Conservation (phyloP, 306 rosid species). For the Gynostemma pentaphyllum region DNA sequence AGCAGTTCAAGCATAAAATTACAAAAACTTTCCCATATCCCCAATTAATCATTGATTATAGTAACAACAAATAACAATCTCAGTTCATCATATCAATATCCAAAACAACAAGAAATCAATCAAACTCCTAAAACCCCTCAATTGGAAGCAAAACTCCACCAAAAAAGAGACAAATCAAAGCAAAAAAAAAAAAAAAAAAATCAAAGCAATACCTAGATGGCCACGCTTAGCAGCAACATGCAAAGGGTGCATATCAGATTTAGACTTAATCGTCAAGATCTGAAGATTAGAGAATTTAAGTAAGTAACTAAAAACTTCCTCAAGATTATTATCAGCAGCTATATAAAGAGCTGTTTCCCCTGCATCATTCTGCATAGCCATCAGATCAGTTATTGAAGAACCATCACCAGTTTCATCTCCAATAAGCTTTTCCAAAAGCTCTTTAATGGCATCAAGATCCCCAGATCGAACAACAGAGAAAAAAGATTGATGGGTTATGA, state of each 20-base stretch:
- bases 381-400: slow-evolving; percentile 40
- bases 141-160: neutral
- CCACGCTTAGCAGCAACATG: slow-evolving; percentile 86
- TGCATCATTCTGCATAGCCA: slow-evolving; percentile 71
- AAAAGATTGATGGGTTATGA: slow-evolving; percentile 57
- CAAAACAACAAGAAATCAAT: neutral
- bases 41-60: neutral
- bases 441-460: slow-evolving; percentile 42
- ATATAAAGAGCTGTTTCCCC: slow-evolving; percentile 68
- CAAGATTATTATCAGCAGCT: slow-evolving; percentile 54
- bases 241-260: slow-evolving; percentile 71
- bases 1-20: neutral
- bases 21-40: neutral
- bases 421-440: slow-evolving; percentile 32
- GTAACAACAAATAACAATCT: neutral
- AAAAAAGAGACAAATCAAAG: neutral
- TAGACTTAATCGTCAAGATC: slow-evolving; percentile 64
- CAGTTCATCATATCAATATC: neutral
- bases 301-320: slow-evolving; percentile 51
- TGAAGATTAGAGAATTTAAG: slow-evolving; percentile 35
- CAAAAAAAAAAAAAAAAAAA: neutral
- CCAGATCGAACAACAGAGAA: slow-evolving; percentile 77
- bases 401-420: slow-evolving; percentile 37
- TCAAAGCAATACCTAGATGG: slow-evolving; percentile 44
- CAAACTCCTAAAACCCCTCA: neutral